Evolutionary conservation across 2,329 filamentous ascomycete species (phyloP), one percentile per base, ranked within the genome.

Genomic region (Fusarium acutatum): DNA sequence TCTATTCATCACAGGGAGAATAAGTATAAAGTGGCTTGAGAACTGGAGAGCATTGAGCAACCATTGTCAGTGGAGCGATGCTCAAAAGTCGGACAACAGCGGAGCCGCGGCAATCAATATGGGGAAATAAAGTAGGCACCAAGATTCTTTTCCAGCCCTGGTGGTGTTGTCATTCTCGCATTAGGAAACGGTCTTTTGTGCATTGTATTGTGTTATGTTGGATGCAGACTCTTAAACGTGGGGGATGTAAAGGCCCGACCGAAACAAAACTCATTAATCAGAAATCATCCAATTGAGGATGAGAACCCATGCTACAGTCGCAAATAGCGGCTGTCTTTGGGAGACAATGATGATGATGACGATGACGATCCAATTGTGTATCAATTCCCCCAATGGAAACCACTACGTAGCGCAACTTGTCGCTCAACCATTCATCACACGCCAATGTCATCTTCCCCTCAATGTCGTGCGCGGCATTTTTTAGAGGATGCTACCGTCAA

Each of bases 391-490:
- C 46, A 40, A 63, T 57, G 37, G 59, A 56, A 60, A 58, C 57
- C 34, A 47, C 46, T 49, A 37, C 38, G 38, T 61, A 60, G 32
- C 17, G 43, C 59, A 60, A 37, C 41, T 35, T 40, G 32, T 44
- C 18, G 7, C 60, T 44, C 65, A 63, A 43, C 70, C 71, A 73
- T 59, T 66, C 61, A 60, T 67, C 61, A 63, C 44, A 26, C 50
- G 43, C n/a, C 53, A 73, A 47, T 67, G 62, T 67, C 68, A 71
- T 71, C 35, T 59, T 54, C 67, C 60, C 68, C 67, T 69, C 67
- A 59, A 58, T 69, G 32, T 30, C 37, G 60, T 57, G 56, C 69
- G 60, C 62, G 68, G 67, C 22, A 71, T 71, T 70, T 62, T 50
- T 30, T 30, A 35, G 30, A 37, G 44, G 44, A 34, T 44, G 52